A percentile compares a stretch with the other conserved stretches of the same genome.
These are phyloP conservation scores for Chlamydomonas applanata DNA, from an alignment of 139 green algal genomes.

Conservation along the genomic window DNA sequence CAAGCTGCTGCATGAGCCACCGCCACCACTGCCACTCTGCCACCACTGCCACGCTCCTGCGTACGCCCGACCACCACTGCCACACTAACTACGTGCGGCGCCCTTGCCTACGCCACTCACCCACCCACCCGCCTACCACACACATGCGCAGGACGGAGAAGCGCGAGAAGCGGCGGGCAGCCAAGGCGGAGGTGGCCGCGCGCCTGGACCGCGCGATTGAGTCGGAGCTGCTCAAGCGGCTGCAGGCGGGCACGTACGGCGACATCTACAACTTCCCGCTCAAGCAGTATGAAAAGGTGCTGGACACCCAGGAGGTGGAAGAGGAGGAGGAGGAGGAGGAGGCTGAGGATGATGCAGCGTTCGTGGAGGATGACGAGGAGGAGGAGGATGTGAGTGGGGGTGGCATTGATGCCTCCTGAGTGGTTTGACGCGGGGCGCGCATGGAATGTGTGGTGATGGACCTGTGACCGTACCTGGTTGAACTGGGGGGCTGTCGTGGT, in stretches of 20 bases:
- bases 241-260: conserved; percentile 95
- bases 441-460: too few relatives aligned
- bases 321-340: conserved; percentile 55
- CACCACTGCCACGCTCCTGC: too few relatives aligned
- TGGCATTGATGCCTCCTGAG: background rate
- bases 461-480: too few relatives aligned
- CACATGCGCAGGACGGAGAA: conserved; percentile 60
- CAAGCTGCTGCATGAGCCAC: too few relatives aligned
- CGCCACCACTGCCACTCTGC: too few relatives aligned
- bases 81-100: too few relatives aligned
- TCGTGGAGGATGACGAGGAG: conserved; percentile 46
- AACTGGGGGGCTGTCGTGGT: too few relatives aligned
- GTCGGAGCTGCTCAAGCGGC: conserved; percentile 87
- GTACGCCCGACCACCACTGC: too few relatives aligned
- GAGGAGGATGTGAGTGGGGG: conserved; percentile 29
- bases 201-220: conserved; percentile 89
- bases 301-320: conserved; percentile 64
- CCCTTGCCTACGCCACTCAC: background rate
- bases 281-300: conserved; percentile 85
- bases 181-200: conserved; percentile 89
- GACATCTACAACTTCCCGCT: conserved; percentile 99
- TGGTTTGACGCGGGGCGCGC: too few relatives aligned
- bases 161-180: conserved; percentile 76
- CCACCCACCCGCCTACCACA: too few relatives aligned
- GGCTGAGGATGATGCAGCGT: conserved; percentile 19